Evolutionary conservation across 176 grass and related monocot genomes (phyloP).

Genomic region (Musa schizocarpa): DNA sequence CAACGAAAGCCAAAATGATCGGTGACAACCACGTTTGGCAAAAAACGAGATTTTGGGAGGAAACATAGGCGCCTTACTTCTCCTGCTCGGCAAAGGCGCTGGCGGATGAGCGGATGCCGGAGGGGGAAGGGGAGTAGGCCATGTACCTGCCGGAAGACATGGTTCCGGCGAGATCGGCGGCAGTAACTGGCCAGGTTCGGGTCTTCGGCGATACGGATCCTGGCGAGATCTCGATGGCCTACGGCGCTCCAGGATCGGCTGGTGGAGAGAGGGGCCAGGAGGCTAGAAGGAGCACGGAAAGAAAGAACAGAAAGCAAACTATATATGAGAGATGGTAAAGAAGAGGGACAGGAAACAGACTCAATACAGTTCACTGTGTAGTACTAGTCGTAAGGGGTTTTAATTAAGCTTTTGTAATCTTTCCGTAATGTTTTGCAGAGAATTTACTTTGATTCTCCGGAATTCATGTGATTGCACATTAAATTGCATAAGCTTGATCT

Average conservation of each 20-base stretch:
- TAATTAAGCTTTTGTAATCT: too few relatives aligned
- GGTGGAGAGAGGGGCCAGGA: background rate
- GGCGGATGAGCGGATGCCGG: slow-evolving; percentile 32
- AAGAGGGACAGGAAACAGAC: too few relatives aligned
- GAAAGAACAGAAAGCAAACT: too few relatives aligned
- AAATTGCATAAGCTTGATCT: too few relatives aligned
- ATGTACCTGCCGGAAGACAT: slow-evolving; percentile 90
- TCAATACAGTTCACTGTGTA: too few relatives aligned
- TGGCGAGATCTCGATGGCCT: background rate
- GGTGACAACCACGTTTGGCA: background rate
- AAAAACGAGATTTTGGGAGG: background rate
- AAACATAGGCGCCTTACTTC: slow-evolving; percentile 37
- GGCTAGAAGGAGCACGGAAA: background rate
- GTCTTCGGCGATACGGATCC: background rate
- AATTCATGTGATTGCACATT: too few relatives aligned
- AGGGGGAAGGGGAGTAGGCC: slow-evolving; percentile 87
- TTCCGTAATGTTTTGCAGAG: too few relatives aligned
- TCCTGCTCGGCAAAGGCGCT: slow-evolving; percentile 64
- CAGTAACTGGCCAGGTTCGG: background rate
- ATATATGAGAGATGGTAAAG: too few relatives aligned
- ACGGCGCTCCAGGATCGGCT: background rate
- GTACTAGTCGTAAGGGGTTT: too few relatives aligned
- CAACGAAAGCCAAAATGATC: background rate
- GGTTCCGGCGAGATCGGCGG: slow-evolving; percentile 3
- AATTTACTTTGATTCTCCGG: too few relatives aligned